phyloP scores from a whole-genome alignment of 768 basidiomycete species.

The Peribolospora baueri region DNA sequence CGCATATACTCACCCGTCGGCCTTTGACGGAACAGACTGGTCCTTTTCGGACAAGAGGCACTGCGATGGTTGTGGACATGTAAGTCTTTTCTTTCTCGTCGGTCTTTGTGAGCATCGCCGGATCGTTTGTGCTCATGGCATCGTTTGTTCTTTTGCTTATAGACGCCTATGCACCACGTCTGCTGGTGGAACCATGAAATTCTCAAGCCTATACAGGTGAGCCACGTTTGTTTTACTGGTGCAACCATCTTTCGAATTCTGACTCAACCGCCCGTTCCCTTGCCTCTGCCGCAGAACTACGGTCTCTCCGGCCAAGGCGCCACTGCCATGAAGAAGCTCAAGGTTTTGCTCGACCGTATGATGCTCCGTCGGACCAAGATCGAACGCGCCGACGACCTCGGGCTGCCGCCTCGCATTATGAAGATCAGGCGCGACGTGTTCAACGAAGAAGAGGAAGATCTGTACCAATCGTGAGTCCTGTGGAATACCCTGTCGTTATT shows the following conservation, averaged over 20 bases:
- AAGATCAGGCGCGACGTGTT: constrained; percentile 74
- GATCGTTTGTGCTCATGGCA: too few species aligned
- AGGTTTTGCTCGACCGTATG: constrained; percentile 68
- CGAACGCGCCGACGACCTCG: constrained; percentile 87
- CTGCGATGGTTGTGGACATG: too few species aligned
- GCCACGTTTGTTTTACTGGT: constrained; percentile 4
- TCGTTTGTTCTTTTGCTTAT: too few species aligned
- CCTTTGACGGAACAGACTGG: too few species aligned
- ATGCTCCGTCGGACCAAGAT: constrained; percentile 54
- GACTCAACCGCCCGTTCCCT: not conserved
- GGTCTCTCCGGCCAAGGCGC: constrained; percentile 55
- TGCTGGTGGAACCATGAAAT: constrained; percentile 98
- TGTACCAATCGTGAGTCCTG: constrained; percentile 37
- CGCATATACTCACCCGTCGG: too few species aligned
- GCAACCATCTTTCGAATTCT: not conserved
- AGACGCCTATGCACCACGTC: constrained; percentile 29
- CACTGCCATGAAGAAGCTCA: constrained; percentile 73
- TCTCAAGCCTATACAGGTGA: constrained; percentile 87
- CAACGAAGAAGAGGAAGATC: constrained; percentile 87
- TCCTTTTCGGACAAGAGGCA: too few species aligned
- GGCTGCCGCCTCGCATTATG: constrained; percentile 75
- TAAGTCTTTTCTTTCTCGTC: too few species aligned
- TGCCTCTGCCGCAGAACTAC: constrained; percentile 24
- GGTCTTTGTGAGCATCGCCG: too few species aligned
- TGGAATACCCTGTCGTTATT: too few species aligned